phyloP scores from a whole-genome alignment of 306 rosid species.

The Corylus americana region DNA sequence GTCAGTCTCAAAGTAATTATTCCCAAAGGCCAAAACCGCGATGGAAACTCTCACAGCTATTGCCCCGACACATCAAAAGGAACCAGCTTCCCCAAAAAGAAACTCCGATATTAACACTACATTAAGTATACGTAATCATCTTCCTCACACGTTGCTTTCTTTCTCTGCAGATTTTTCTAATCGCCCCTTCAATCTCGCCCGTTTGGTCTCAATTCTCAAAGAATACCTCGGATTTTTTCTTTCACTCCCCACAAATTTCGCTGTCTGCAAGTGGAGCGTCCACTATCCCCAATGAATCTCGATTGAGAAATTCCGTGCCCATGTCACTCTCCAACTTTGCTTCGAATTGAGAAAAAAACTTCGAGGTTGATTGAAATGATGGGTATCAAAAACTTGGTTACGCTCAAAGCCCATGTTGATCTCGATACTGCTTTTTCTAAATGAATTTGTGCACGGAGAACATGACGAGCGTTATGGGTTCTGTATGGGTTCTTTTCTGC shows the following conservation, averaged over 20 bases:
- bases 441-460: conserved; percentile 38
- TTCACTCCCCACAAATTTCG: conserved; percentile 34
- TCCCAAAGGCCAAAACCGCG: not conserved
- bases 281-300: conserved; percentile 40
- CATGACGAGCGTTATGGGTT: conserved; percentile 45
- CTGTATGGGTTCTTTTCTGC: conserved; percentile 36
- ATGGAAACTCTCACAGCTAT: not conserved
- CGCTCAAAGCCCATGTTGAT: conserved; percentile 42
- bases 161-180: conserved; percentile 21
- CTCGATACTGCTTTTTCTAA: conserved; percentile 24
- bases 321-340: conserved; percentile 22
- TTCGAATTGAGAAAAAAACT: conserved; percentile 18
- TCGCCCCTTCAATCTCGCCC: conserved; percentile 57
- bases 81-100: not conserved
- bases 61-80: not conserved
- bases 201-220: not conserved
- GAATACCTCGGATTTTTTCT: conserved; percentile 18
- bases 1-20: conserved; percentile 4
- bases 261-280: conserved; percentile 34
- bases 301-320: conserved; percentile 6
- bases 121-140: not conserved
- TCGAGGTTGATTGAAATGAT: conserved; percentile 32
- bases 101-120: not conserved
- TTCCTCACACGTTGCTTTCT: conserved; percentile 25
- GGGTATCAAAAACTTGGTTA: conserved; percentile 37